A percentile compares a stretch with the other conserved stretches of the same genome.
phyloP scores from a whole-genome alignment of 225 moss, liverwort and hornwort species.

The Anthoceros angustus region DNA sequence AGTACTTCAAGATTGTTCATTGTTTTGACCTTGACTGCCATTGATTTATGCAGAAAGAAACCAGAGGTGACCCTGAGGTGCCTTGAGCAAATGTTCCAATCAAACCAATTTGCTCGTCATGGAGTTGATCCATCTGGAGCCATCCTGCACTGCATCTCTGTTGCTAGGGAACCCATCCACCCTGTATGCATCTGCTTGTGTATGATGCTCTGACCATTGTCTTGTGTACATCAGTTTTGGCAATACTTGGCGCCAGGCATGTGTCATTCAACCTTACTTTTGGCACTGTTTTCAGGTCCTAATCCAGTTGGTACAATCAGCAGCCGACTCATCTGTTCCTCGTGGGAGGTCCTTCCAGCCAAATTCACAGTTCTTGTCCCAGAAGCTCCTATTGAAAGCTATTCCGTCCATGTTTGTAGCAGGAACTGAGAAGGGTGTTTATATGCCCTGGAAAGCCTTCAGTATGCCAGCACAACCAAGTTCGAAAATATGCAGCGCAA shows the following conservation, averaged over 20 bases:
- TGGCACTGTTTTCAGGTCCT: background rate
- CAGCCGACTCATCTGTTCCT: background rate
- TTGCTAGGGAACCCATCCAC: constrained; percentile 80
- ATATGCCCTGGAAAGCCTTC: background rate
- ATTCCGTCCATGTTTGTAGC: background rate
- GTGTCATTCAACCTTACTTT: background rate
- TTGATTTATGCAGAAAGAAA: constrained; percentile 42
- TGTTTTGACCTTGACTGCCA: background rate
- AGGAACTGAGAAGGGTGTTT: background rate
- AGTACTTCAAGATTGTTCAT: background rate
- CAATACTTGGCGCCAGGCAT: too few species aligned
- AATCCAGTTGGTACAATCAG: background rate
- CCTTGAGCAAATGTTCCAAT: constrained; percentile 65
- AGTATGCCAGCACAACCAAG: background rate
- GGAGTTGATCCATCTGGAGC: constrained; percentile 68
- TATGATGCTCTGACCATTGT: background rate
- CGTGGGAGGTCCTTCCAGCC: background rate
- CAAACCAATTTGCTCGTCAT: constrained; percentile 54
- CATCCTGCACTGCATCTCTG: constrained; percentile 68
- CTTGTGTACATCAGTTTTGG: constrained; percentile 8
- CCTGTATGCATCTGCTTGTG: constrained; percentile 32
- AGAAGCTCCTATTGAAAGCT: background rate
- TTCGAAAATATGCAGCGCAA: too few species aligned
- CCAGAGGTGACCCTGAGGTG: constrained; percentile 63
- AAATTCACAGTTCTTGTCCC: background rate